Evolutionary conservation across 805 yeast species (phyloP), one percentile per base, ranked within the genome.

Genomic region (Sugiyamaella valdiviana): DNA sequence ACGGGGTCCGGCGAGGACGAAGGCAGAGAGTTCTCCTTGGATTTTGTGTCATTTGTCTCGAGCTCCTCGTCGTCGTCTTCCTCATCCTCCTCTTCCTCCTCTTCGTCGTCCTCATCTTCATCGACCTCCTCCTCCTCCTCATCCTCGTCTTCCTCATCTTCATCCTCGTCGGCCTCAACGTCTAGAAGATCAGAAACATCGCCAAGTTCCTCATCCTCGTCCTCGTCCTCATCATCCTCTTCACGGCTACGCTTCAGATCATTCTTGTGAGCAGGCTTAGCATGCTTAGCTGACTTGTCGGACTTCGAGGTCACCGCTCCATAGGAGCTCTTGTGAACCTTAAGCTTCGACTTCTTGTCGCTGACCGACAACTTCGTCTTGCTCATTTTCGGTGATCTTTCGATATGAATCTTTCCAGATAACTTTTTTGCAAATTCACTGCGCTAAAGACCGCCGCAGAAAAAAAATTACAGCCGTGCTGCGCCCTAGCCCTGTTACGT

Each of bases 21-120:
- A 1, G 36, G 32, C 32, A 26, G 37, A 2, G 49, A n/a, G 9
- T 36, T 23, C 20, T 29, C 39, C n/a, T 24, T 42, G 5, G 47
- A 6, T n/a, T 38, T 16, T 35, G 23, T 43, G 14, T 32, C 35
- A 4, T 49, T 32, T 12, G 36, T 38, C 4, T 53, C 43, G 21
- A 44, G 51, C 14, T 45, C 37, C 16, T 44, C 51, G 14, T 54
- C 59, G 21, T 46, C 54, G 14, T 48, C 48, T 16, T 46, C 52
- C 10, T 48, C 48, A 7, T 44, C 64, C 5, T 51, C 39, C 1
- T 59, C 55, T 6, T 58, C 58, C 41, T 61, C 63, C 36, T 68
- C 66, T 29, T 57, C 57, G 17, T 54, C 62, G 21, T 57, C 59
- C 6, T 55, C 63, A 20, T 56, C 59, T 22, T 64, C 63, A 0